Conservation (phyloP, 768 basidiomycete genomes). For the Suillus weaverae region DNA sequence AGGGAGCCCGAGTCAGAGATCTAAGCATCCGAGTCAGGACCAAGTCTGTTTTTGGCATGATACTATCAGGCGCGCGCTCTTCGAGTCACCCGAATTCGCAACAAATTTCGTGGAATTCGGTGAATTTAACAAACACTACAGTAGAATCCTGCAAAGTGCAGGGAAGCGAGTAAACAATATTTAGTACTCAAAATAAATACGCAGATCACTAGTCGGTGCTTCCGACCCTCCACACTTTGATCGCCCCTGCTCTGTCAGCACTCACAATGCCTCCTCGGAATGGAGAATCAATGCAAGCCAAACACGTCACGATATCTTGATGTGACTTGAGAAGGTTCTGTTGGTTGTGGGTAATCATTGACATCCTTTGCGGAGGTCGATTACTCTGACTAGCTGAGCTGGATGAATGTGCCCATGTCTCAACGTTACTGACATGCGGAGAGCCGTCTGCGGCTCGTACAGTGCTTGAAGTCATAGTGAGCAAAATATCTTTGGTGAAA, state of each 20-base stretch:
- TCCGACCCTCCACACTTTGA: conserved; percentile 89
- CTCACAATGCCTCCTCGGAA: conserved; percentile 92
- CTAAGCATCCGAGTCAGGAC: conserved; percentile 32
- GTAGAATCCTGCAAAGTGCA: neutral
- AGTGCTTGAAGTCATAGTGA: conserved; percentile 26
- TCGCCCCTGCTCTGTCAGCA: conserved; percentile 83
- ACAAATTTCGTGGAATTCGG: neutral
- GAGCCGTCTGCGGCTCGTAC: conserved; percentile 38
- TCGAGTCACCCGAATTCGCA: neutral
- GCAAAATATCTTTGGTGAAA: neutral
- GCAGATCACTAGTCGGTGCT: conserved; percentile 35
- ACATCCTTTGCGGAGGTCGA: conserved; percentile 73
- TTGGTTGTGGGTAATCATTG: conserved; percentile 77
- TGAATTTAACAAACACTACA: neutral
- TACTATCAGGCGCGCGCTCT: conserved; percentile 15
- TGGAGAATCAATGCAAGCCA: conserved; percentile 88
- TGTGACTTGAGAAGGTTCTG: conserved; percentile 84
- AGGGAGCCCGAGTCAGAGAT: conserved; percentile 32
- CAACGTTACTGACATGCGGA: conserved; percentile 51
- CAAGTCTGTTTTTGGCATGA: conserved; percentile 17
- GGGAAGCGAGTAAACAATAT: neutral
- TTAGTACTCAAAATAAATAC: conserved; percentile 13
- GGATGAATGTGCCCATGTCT: conserved; percentile 56
- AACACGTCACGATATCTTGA: conserved; percentile 84
- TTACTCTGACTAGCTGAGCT: conserved; percentile 51